Base-by-base conservation (phyloP, 2,329 filamentous ascomycete genomes). In the Acrocalymma vagum region DNA sequence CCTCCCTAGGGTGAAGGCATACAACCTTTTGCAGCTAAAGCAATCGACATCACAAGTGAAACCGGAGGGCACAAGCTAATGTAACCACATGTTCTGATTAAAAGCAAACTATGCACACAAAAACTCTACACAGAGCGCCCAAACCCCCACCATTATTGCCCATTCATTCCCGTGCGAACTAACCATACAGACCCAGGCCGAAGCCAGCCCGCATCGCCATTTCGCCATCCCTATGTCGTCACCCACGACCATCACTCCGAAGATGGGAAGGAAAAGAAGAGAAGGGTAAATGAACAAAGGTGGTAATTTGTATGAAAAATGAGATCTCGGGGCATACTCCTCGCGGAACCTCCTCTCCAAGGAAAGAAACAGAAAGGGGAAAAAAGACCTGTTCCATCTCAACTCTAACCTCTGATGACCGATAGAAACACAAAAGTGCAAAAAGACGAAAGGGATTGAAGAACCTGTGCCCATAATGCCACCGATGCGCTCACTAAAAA, bases 71-170 rank as follows among this genome's bases (percentile, higher is more conserved):
- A n/a, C n/a, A n/a, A n/a, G n/a, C n/a, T 52, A 47, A 55, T 58
- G 45, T 46, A 42, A 56, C 43, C 39, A 43, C 53, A 48, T 47
- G 51, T 62, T 60, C 39, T 51, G 49, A 56, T 58, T 54, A 55
- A 55, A 53, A 58, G 54, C 51, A 53, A 62, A 50, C 45, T 62
- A 62, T 62, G 53, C 60, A 65, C 53, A 62, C 47, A 58, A 55
- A 50, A 37, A 41, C 34, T 35, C 44, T 46, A 42, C 51, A 48
- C 42, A 9, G 37, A 30, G 38, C 35, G 38, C 37, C 22, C 32
- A 34, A 37, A 35, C 44, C 45, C 42, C 43, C 45, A 40, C 39
- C 49, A 47, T 62, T 51, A 52, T 55, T 53, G n/a, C n/a, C 42
- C 43, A 47, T 46, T 33, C 51, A 38, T 55, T 45, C 38, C 50